Evolutionary conservation across 1,284 basidiomycete genomes (phyloP), one percentile per base, ranked within the genome.

Genomic region (Sporisorium scitamineum): DNA sequence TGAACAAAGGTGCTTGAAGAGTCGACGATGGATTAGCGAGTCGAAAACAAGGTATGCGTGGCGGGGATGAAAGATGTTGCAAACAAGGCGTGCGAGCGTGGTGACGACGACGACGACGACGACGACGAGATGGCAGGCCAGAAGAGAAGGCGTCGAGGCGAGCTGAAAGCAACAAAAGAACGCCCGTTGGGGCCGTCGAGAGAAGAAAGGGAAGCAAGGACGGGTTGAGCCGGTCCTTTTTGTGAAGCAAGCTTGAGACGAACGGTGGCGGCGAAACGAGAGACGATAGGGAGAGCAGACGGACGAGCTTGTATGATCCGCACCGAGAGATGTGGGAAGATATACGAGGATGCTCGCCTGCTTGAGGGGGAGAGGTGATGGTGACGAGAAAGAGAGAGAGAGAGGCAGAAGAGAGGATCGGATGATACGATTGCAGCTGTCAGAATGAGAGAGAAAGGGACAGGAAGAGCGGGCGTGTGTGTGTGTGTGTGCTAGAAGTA

Each of bases 171-270:
- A 64, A 58, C 61, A 57, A 64, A 51, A 42, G 34, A 58, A 54
- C 47, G 70, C 55, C 54, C 51, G 29, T 13, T 50, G 44, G 8
- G n/a, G 37, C 39, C 39, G 39, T 42, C 39, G 39, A 42, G n/a
- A 42, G 34, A 13, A 34, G 39, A 42, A 42, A 20, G 16, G 42
- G 13, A 53, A 52, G 45, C 14, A 56, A 48, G 58, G 70, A 68
- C 70, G 65, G 65, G 70, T 67, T 73, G 64, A 72, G 70, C 64
- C 70, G 59, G 63, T 27, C 70, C 63, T 65, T 42, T 45, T 47
- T 22, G 18, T 42, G 20, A 5, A n/a, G 34, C 31, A 22, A 34
- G 50, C 13, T 51, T 26, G 20, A 22, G 34, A 34, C 34, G 26
- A 50, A 48, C 20, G 52, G 37, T 37, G 55, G 47, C 26, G 52